Evolutionary conservation across 495 filamentous ascomycete species (phyloP).

Genomic region (Neurospora tetrasperma): DNA sequence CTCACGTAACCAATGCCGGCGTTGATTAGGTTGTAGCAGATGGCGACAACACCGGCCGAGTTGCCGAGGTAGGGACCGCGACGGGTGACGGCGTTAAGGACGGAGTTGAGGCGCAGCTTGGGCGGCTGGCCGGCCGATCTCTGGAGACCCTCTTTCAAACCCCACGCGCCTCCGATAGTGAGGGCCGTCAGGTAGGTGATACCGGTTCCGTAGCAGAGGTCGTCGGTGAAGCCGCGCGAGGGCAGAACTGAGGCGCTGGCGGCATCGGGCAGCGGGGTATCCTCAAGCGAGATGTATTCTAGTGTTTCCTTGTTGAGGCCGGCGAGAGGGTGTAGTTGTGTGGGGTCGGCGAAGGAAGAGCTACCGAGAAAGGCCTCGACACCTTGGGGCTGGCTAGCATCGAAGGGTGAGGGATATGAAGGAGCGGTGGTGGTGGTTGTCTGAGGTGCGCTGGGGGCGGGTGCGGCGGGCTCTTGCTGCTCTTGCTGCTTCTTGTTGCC

Average conservation of each 20-base stretch:
- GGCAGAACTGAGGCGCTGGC: constrained; percentile 81
- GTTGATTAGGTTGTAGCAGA: constrained; percentile 92
- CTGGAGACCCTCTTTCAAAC: constrained; percentile 74
- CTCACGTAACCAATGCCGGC: constrained; percentile 75
- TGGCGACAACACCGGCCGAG: constrained; percentile 84
- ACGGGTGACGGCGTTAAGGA: constrained; percentile 84
- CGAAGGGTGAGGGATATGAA: constrained; percentile 50
- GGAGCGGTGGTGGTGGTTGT: constrained; percentile 27
- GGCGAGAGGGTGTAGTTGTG: constrained; percentile 83
- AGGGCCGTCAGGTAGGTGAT: constrained; percentile 83
- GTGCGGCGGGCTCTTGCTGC: constrained; percentile 13
- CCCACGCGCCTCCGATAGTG: constrained; percentile 83
- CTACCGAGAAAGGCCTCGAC: constrained; percentile 69
- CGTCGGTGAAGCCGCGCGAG: constrained; percentile 93
- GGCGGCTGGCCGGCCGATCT: constrained; percentile 67
- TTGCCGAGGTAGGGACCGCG: constrained; percentile 96
- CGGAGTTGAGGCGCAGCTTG: constrained; percentile 82
- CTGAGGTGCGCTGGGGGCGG: constrained; percentile 11
- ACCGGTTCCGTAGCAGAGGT: constrained; percentile 94
- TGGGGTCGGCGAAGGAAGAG: constrained; percentile 67
- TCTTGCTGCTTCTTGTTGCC: constrained; percentile 39
- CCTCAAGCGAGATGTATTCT: constrained; percentile 90
- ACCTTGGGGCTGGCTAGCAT: constrained; percentile 62
- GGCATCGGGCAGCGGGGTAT: constrained; percentile 77
- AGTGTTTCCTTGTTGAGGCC: constrained; percentile 85